Evolutionary conservation across 495 filamentous ascomycete genomes (phyloP), one percentile per base, ranked within the genome.

Genomic region (Hypoxylon perforatum): DNA sequence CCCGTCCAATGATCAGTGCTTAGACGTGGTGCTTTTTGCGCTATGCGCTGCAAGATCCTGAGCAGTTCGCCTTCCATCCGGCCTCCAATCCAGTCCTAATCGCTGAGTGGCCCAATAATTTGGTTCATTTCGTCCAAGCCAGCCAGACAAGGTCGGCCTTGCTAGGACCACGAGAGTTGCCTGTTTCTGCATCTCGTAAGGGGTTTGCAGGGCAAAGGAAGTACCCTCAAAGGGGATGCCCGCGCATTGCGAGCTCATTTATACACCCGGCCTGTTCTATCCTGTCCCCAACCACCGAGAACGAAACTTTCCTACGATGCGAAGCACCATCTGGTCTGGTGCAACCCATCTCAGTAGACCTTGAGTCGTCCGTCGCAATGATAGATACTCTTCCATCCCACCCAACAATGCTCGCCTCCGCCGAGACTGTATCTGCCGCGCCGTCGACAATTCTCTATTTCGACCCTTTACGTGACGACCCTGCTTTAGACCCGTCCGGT

Each of bases 371-470:
- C 59, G 58, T 30, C 55, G 56, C 44, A 50, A 64, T 63, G 11
- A 50, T 64, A 56, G 49, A 63, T 47, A 60, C 11, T 52, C 25
- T 63, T 46, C 30, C 55, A 47, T 61, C 51, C 36, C 54, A 62
- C 17, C 59, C 63, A 44, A 70, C 61, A 60, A 73, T 75, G 73
- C 53, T 71, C 41, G 61, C 64, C 45, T 39, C 70, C 51, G 25
- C 67, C 23, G 52, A 69, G 64, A 55, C 62, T 52, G 67, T 67
- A 42, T 38, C 67, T 42, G 58, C 66, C 42, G 61, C 60, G 63
- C 65, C 73, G 39, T 66, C 67, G 46, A 73, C 70, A 49, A 47
- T 56, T 47, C 67, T 75, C 49, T 73, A 73, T 19, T 75, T 73
- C 61, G 73, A 71, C 30, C 70, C 64, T 52, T 60, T 65, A 47